Base-by-base conservation (phyloP, 2,329 filamentous ascomycete genomes). In the Xylariaceae sp. region DNA sequence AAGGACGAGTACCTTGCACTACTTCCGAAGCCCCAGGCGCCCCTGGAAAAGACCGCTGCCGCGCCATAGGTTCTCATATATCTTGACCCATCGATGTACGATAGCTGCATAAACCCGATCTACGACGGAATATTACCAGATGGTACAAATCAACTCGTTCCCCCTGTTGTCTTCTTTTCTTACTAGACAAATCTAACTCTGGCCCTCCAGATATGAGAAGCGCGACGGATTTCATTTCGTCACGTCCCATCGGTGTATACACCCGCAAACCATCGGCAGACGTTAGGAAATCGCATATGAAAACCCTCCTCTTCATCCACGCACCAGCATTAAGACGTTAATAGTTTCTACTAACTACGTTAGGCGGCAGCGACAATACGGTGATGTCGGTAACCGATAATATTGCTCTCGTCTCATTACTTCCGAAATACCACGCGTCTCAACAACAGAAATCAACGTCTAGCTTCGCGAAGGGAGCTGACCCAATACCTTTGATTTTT, bases 1-100 rank as follows among this genome's bases (percentile, higher is more conserved):
- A 84, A 79, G 69, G 67, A 67, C 54, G 74, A 71, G 0, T 74
- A 73, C 48, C 34, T 71, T 44, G 72, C 41, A 12, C 31, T 31
- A n/a, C 48, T 54, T 3, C 7, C n/a, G n/a, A 51, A 37, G 4
- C 4, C 54, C 4, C 27, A 47, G 12, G 46, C 31, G 3, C 5
- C 40, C 9, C 9, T 12, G 30, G n/a, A 30, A 9, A 42, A 49
- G 30, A 35, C n/a, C 40, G 27, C 29, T 9, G 2, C 19, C 9
- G 27, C 6, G 19, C 7, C 41, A 37, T 12, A 31, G 11, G 12
- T 44, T 19, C 11, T 39, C 26, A 6, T 30, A 3, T 30, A 11
- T 6, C 5, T 11, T n/a, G 34, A 27, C 40, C 8, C 29, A 32
- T 11, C 9, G 9, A 29, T 45, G 43, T 32, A 45, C 9, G 19